Percentiles rank a stretch among this genome's conserved stretches.
Conservation (phyloP, 768 basidiomycete species). For the Lentinula detonsa region DNA sequence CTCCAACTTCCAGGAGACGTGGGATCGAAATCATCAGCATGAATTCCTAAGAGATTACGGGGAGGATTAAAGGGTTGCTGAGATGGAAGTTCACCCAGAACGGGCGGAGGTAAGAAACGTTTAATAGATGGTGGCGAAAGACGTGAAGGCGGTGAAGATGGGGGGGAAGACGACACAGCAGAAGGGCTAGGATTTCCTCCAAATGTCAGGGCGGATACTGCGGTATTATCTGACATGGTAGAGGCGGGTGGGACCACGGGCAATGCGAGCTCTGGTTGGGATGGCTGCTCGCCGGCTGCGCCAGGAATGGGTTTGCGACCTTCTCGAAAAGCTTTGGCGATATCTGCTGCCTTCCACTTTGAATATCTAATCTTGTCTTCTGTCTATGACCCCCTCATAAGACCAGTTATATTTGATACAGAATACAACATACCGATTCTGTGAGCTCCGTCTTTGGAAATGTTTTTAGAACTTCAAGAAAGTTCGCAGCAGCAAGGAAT, state of each 20-base stretch:
- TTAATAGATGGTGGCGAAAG: slow-evolving; percentile 18
- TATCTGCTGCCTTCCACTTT: slow-evolving; percentile 97
- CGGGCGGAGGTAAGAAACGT: slow-evolving; percentile 25
- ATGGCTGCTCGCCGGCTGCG: slow-evolving; percentile 45
- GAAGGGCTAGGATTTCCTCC: slow-evolving; percentile 5
- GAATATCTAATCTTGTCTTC: slow-evolving; percentile 89
- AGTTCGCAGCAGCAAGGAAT: slow-evolving; percentile 92
- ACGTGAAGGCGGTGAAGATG: slow-evolving; percentile 18
- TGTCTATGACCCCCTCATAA: slow-evolving; percentile 38
- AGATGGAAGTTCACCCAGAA: slow-evolving; percentile 16
- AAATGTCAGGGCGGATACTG: slow-evolving; percentile 5
- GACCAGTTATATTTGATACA: slow-evolving; percentile 1
- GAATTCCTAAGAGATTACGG: background rate
- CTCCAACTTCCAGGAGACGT: slow-evolving; percentile 59
- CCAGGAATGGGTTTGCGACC: slow-evolving; percentile 80
- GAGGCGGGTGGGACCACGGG: slow-evolving; percentile 6
- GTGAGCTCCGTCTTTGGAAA: slow-evolving; percentile 59
- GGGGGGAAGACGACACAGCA: slow-evolving; percentile 14
- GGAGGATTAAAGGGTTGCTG: slow-evolving; percentile 8
- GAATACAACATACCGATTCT: slow-evolving; percentile 42
- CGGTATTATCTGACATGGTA: background rate
- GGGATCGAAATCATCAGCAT: background rate
- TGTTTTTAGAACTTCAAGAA: slow-evolving; percentile 81
- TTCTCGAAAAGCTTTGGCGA: slow-evolving; percentile 92
- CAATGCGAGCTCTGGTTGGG: slow-evolving; percentile 20